A percentile compares a stretch with the other conserved stretches of the same genome.
Evolutionary conservation across 2,329 filamentous ascomycete genomes (phyloP).

Genomic region (Lachnellula suecica): DNA sequence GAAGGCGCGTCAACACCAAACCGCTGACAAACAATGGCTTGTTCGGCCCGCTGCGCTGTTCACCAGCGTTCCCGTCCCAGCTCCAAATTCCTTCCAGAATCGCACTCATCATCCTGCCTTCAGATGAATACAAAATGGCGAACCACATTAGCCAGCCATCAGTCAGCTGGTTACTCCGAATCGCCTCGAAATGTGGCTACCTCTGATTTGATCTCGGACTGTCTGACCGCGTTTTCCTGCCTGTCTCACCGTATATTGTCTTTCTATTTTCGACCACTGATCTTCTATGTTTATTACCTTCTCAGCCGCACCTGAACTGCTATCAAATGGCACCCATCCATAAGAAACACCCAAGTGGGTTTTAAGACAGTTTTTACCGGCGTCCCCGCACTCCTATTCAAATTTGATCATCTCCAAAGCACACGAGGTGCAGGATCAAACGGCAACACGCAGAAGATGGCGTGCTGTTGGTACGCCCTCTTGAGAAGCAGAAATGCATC

Average conservation of each 20-base stretch:
- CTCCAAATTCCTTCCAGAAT: not conserved
- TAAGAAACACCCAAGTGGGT: not conserved
- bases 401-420: not conserved
- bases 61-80: not conserved
- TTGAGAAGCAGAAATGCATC: not conserved
- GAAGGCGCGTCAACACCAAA: not conserved
- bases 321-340: not conserved
- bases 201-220: not conserved
- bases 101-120: not conserved
- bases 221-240: not conserved
- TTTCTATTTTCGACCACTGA: not conserved
- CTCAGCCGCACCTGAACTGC: conserved; percentile 1
- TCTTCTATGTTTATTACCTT: not conserved
- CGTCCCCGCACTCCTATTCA: not conserved
- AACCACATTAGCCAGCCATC: not conserved
- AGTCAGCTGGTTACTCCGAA: not conserved
- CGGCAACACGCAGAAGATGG: not conserved
- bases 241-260: not conserved
- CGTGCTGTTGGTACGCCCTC: not conserved
- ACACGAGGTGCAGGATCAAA: conserved; percentile 3
- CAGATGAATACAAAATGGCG: not conserved
- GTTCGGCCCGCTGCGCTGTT: not conserved
- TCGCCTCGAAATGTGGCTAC: conserved; percentile 1
- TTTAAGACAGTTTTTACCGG: not conserved
- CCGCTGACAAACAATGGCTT: not conserved